Evolutionary conservation across 2,329 filamentous ascomycete species (phyloP).

Genomic region (Pseudocercospora musae): DNA sequence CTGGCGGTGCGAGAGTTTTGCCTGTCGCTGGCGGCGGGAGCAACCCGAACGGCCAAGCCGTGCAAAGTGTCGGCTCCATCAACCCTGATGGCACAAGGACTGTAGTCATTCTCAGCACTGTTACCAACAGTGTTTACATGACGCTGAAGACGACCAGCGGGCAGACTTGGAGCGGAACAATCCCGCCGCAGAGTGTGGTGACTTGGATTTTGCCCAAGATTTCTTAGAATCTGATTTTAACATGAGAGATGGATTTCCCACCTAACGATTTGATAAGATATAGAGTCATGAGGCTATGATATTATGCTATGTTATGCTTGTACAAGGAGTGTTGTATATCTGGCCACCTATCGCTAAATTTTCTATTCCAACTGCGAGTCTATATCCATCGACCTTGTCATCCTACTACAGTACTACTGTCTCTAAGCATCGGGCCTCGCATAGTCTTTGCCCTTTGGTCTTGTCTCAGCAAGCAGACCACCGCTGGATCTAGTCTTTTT

Average conservation of each 20-base stretch:
- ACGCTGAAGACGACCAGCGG: conserved; percentile 18
- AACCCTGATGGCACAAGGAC: conserved; percentile 22
- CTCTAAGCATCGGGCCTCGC: too few species aligned
- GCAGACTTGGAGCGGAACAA: conserved; percentile 16
- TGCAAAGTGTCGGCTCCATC: conserved; percentile 16
- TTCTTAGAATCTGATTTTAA: background rate
- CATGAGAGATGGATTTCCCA: background rate
- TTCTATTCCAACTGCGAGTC: too few species aligned
- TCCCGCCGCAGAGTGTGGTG: conserved; percentile 14
- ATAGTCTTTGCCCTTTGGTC: background rate
- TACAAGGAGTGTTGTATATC: background rate
- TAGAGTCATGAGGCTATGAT: background rate
- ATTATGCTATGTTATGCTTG: background rate
- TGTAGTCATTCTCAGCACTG: conserved; percentile 18
- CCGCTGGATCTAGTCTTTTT: background rate
- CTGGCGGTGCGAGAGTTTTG: conserved; percentile 10
- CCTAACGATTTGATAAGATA: background rate
- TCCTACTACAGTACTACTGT: too few species aligned
- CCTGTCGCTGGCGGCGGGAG: conserved; percentile 10
- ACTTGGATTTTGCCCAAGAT: conserved; percentile 20
- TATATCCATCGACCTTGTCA: too few species aligned
- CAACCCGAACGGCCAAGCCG: background rate
- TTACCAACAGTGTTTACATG: conserved; percentile 12
- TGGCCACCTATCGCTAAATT: too few species aligned
- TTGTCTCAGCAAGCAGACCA: background rate